Evolutionary conservation across 257 asterid genomes (phyloP).

Genomic region (Primulina tabacum): DNA sequence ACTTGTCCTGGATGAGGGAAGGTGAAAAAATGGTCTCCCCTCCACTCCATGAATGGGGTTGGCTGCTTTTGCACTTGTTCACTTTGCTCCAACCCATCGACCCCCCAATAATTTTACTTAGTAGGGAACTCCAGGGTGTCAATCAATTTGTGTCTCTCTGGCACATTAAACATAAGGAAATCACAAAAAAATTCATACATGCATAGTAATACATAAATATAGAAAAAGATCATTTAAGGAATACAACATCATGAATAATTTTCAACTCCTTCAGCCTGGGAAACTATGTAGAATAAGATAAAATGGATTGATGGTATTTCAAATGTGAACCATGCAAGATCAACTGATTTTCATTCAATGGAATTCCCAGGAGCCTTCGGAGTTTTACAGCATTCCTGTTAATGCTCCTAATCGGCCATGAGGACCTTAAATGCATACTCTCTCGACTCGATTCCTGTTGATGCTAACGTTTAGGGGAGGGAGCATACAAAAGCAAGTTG

Average conservation of each 20-base stretch:
- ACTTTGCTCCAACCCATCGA: neutral
- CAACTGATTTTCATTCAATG: neutral
- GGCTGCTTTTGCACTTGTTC: neutral
- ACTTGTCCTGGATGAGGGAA: neutral
- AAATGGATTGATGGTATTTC: neutral
- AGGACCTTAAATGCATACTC: neutral
- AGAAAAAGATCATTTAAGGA: neutral
- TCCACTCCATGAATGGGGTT: neutral
- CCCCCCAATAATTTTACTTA: no score
- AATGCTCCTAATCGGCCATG: neutral
- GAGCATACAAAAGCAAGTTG: conserved; percentile 1
- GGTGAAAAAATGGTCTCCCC: neutral
- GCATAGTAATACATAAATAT: neutral
- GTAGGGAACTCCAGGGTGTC: neutral
- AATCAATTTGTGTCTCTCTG: no score
- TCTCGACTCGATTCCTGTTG: neutral
- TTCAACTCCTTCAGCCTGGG: neutral
- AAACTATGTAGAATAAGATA: neutral
- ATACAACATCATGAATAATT: neutral
- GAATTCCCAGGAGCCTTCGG: neutral
- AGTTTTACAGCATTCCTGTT: conserved; percentile 8
- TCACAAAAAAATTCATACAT: neutral
- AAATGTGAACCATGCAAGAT: neutral
- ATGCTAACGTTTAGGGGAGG: neutral
- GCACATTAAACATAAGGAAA: conserved; percentile 5